phyloP scores from a whole-genome alignment of 805 yeast genomes.

The Sungouiozyma intestinalis region DNA sequence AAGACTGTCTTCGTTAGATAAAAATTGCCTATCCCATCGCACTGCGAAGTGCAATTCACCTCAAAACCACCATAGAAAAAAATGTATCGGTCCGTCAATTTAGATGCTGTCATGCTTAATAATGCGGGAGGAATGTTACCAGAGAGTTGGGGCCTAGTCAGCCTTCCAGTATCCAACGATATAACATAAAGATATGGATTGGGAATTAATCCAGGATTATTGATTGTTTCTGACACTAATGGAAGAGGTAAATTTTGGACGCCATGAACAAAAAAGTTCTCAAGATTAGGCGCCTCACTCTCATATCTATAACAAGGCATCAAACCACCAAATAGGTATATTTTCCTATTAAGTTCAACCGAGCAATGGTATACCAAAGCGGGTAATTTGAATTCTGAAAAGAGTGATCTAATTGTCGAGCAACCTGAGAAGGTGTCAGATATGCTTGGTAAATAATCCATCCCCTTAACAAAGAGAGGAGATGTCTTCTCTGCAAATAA shows the following conservation, averaged over 20 bases:
- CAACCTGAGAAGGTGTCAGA: conserved; percentile 21
- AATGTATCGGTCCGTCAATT: conserved; percentile 45
- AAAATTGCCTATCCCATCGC: conserved; percentile 27
- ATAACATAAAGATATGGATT: conserved; percentile 31
- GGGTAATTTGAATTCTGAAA: conserved; percentile 34
- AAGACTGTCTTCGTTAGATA: conserved; percentile 33
- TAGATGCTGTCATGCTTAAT: conserved; percentile 37
- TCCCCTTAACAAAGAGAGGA: conserved; percentile 19
- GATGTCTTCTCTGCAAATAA: conserved; percentile 11
- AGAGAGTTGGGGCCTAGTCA: conserved; percentile 24
- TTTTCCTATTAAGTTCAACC: conserved; percentile 30
- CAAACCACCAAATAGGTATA: conserved; percentile 39
- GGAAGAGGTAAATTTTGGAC: conserved; percentile 37
- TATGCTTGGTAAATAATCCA: conserved; percentile 15
- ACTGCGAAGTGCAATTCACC: conserved; percentile 25
- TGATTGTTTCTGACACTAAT: conserved; percentile 31
- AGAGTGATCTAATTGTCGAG: conserved; percentile 20
- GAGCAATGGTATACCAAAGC: conserved; percentile 36
- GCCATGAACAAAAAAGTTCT: conserved; percentile 31
- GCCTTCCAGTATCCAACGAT: conserved; percentile 32
- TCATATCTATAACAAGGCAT: conserved; percentile 20
- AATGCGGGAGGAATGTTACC: conserved; percentile 46
- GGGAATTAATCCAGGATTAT: conserved; percentile 34
- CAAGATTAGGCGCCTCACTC: conserved; percentile 26
- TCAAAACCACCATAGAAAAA: conserved; percentile 66